Percentiles rank a stretch among this genome's conserved stretches.
Evolutionary conservation across 1,284 basidiomycete species (phyloP).

Genomic region (Laetiporus sulphureus): DNA sequence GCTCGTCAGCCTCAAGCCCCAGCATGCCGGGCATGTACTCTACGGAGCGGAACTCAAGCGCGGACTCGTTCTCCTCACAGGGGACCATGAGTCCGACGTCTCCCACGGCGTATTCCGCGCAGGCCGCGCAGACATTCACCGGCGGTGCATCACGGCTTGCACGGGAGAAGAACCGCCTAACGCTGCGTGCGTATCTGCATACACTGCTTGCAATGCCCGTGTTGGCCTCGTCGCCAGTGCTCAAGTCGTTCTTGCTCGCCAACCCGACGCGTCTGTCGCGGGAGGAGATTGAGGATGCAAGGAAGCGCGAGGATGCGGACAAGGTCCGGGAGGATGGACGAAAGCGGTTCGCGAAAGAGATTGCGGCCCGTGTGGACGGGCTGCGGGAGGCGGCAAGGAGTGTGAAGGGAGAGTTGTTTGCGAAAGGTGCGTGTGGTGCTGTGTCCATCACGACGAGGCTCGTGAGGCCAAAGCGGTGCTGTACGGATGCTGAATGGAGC

Average conservation of each 20-base stretch:
- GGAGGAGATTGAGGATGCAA: constrained; percentile 78
- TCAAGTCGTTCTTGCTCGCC: constrained; percentile 83
- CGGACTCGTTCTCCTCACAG: constrained; percentile 18
- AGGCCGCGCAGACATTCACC: constrained; percentile 1
- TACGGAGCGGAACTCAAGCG: constrained; percentile 10
- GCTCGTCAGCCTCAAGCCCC: constrained; percentile 6
- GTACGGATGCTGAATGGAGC: too few relatives aligned
- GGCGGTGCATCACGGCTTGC: constrained; percentile 45
- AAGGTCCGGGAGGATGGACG: constrained; percentile 84
- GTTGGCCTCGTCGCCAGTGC: constrained; percentile 79
- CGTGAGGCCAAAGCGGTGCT: too few relatives aligned
- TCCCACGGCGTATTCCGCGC: constrained; percentile 3
- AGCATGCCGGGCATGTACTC: neutral
- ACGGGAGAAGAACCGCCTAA: constrained; percentile 93
- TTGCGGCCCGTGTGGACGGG: constrained; percentile 80
- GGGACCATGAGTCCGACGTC: constrained; percentile 17
- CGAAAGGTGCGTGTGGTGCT: constrained; percentile 47
- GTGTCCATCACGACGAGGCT: too few relatives aligned
- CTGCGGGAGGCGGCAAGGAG: constrained; percentile 81
- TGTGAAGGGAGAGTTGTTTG: constrained; percentile 90
- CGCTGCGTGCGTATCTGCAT: constrained; percentile 88
- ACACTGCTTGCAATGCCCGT: constrained; percentile 68
- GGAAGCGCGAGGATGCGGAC: constrained; percentile 84
- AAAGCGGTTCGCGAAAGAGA: constrained; percentile 82
- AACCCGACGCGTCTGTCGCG: constrained; percentile 66